Base-by-base conservation (phyloP, 1,284 basidiomycete species). In the Fomitopsis betulina region DNA sequence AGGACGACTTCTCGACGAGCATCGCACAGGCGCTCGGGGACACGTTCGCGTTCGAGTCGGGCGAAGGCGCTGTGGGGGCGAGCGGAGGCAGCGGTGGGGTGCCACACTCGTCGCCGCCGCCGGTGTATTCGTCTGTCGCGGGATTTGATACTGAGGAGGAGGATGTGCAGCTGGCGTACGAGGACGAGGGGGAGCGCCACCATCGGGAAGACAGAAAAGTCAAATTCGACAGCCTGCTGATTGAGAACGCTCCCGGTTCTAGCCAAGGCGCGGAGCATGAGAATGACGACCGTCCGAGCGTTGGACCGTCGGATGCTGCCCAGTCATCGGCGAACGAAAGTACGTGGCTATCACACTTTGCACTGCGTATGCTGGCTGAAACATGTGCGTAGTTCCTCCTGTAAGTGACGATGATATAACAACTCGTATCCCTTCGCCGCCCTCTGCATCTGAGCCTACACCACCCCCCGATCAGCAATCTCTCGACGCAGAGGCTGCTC, bases 401-500 rank as follows among this genome's bases (percentile, higher is more conserved):
- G 10, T 19, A 19, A 12, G 12, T n/a, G 35, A 35, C 5, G 5
- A 2, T 33, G 42, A n/a, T n/a, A n/a, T n/a, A n/a, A n/a, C n/a
- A n/a, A n/a, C 47, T 33, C n/a, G 57, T n/a, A 23, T 55, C 17
- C 57, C 56, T 3, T 52, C 53, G n/a, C 61, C 56, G 0, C 58
- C 59, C 8, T n/a, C 49, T 9, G 58, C 60, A 3, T 60, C 21
- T 5, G 25, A 21, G 55, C 40, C 49, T 2, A 30, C 40, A 6
- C 55, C 58, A 13, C n/a, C n/a, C 63, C 65, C 0, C 5, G 76
- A 79, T 17, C 76, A 79, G 59, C 62, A 69, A 1, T 75, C 76
- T 7, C 74, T 81, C 30, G 83, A 86, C 63, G 82, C 80, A 2
- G 87, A 86, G 9, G 87, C 84, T 21, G 86, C 86, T 3, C 78